Evolutionary conservation across 805 yeast genomes (phyloP).

Genomic region (Saccharomycodes ludwigii): DNA sequence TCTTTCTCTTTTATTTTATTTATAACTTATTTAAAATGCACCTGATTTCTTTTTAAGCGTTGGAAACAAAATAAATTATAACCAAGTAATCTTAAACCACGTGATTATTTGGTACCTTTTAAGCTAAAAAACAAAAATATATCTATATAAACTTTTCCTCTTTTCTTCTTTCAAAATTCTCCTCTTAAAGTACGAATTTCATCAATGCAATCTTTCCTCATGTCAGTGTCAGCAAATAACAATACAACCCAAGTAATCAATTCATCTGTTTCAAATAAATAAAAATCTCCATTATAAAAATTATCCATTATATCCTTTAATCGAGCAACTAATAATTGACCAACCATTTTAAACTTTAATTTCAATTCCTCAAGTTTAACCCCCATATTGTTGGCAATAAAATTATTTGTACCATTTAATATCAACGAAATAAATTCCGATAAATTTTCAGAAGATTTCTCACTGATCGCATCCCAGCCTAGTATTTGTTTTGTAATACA

Average conservation of each 20-base stretch:
- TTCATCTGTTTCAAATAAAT: conserved; percentile 25
- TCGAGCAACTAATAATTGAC: conserved; percentile 25
- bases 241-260: conserved; percentile 24
- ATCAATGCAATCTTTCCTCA: conserved; percentile 23
- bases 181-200: conserved; percentile 39
- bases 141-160: too few species aligned
- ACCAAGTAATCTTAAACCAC: too few species aligned
- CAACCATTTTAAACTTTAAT: conserved; percentile 17
- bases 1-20: too few species aligned
- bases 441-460: conserved; percentile 20
- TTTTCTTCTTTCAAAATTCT: too few species aligned
- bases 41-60: too few species aligned
- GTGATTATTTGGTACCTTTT: too few species aligned
- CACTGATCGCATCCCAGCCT: conserved; percentile 22
- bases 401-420: conserved; percentile 17
- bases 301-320: conserved; percentile 28
- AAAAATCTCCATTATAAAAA: conserved; percentile 30
- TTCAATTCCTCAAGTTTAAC: conserved; percentile 16
- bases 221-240: conserved; percentile 29
- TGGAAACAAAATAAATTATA: too few species aligned
- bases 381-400: neutral
- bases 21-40: too few species aligned
- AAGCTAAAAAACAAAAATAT: too few species aligned
- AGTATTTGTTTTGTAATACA: conserved; percentile 13
- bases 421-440: conserved; percentile 16